Base-by-base conservation (phyloP, 2,329 filamentous ascomycete species). In the Apiospora rasikravindrae region DNA sequence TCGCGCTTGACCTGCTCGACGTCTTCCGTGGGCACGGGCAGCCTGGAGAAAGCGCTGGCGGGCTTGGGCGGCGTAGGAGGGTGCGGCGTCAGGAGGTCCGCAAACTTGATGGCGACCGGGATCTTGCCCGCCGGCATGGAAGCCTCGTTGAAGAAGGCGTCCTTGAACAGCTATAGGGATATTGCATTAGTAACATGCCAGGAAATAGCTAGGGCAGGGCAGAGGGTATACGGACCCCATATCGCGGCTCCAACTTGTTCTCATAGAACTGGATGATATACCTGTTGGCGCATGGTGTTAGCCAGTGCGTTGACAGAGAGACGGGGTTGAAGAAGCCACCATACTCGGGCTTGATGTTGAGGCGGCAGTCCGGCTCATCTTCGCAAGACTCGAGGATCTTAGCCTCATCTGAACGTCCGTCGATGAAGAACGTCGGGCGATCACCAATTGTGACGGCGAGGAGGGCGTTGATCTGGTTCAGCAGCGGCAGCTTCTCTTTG, bases 21-120 rank as follows among this genome's bases (percentile, higher is more conserved):
- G 51, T 80, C 77, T 51, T 76, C 75, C 8, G 78, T 79, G 6
- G 77, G 76, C 78, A 75, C 82, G 1, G 77, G 84, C 2, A 85
- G 78, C 1, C 78, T 1, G 80, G 78, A 6, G n/a, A 49, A 85
- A 84, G 22, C 70, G n/a, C 70, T 74, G 74, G 29, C 76, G 73
- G 33, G 75, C 70, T 22, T 70, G 69, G n/a, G 76, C 73, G 14
- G 74, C 75, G 42, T 69, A 57, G 22, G 77, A 74, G 37, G 74
- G 26, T 64, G 16, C 29, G 53, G 53, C 10, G 53, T 76, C 37
- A 78, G 53, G 16, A 74, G 44, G 66, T 78, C 77, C 42, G 74
- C 77, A 49, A 78, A 78, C 64, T 75, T 76, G 71, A 78, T 75
- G 11, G 73, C 77, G 11, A 76, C 71, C 47, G 75, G 73, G 24